phyloP scores from a whole-genome alignment of 2,329 filamentous ascomycete species.

The Aspergillus sclerotialis region DNA sequence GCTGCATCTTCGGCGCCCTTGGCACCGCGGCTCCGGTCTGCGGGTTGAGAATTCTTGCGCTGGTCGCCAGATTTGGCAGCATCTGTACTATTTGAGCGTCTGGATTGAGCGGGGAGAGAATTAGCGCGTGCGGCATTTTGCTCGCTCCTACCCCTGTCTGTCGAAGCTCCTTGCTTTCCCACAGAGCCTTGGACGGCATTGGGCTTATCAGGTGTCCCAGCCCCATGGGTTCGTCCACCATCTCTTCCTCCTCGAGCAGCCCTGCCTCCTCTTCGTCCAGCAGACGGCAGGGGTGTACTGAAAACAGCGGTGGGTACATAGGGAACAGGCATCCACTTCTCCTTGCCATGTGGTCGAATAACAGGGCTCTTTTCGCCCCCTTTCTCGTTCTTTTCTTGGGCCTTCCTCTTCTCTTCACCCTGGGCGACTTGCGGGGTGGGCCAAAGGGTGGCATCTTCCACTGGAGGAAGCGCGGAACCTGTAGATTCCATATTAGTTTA shows the following conservation, averaged over 20 bases:
- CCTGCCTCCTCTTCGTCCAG: slow-evolving; percentile 49
- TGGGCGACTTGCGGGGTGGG: slow-evolving; percentile 78
- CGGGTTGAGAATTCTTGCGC: slow-evolving; percentile 24
- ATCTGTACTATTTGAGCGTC: slow-evolving; percentile 30
- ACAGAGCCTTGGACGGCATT: slow-evolving; percentile 15
- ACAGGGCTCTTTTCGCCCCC: slow-evolving; percentile 56
- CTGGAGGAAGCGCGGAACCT: slow-evolving; percentile 51
- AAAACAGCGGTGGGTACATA: slow-evolving; percentile 82
- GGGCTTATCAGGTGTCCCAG: slow-evolving; percentile 27
- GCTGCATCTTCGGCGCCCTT: slow-evolving; percentile 28
- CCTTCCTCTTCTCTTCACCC: slow-evolving; percentile 69
- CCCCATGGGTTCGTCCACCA: slow-evolving; percentile 36
- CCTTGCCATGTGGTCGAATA: slow-evolving; percentile 59
- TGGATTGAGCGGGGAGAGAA: slow-evolving; percentile 32
- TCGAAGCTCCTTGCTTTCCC: slow-evolving; percentile 22
- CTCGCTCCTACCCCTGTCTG: slow-evolving; percentile 30
- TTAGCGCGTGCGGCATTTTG: slow-evolving; percentile 29
- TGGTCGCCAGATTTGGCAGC: slow-evolving; percentile 19
- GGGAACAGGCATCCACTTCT: slow-evolving; percentile 76
- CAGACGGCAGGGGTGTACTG: slow-evolving; percentile 63
- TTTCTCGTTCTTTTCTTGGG: slow-evolving; percentile 53
- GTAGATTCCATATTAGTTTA: slow-evolving; percentile 8
- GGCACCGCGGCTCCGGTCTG: slow-evolving; percentile 24
- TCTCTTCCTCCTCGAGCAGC: slow-evolving; percentile 51
- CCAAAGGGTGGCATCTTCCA: slow-evolving; percentile 75